These are phyloP conservation scores for Lipomyces orientalis DNA, from an alignment of 805 yeast species.

Conservation along the genomic window DNA sequence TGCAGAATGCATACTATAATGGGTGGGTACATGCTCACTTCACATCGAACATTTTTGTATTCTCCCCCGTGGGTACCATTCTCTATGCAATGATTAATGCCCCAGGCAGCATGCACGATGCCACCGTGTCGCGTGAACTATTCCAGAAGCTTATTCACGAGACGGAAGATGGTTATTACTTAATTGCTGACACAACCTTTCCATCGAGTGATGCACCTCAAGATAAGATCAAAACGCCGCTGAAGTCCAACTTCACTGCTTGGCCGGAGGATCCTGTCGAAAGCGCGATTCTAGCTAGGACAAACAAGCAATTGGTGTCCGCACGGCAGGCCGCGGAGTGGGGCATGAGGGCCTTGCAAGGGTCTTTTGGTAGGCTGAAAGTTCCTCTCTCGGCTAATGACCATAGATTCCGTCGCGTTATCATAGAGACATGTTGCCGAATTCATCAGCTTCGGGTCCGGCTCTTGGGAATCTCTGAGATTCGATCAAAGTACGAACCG, in stretches of 20 bases:
- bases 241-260: neutral
- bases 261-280: slow-evolving; percentile 1
- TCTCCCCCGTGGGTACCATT: no score
- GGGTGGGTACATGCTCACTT: no score
- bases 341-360: neutral
- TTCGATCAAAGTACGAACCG: neutral
- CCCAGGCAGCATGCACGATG: no score
- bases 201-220: neutral
- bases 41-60: no score
- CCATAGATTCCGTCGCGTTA: neutral
- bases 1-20: no score
- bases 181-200: no score
- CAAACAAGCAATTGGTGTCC: neutral
- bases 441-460: slow-evolving; percentile 1
- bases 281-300: neutral
- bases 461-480: neutral
- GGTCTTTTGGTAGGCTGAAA: neutral
- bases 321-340: slow-evolving; percentile 1
- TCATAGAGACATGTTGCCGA: neutral
- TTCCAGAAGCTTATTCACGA: no score
- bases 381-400: neutral
- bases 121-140: no score
- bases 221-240: neutral
- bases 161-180: no score
- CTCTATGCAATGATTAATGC: no score